These are phyloP conservation scores for Annulohypoxylon maeteangense DNA, from an alignment of 495 filamentous ascomycete genomes.

Conservation along the genomic window DNA sequence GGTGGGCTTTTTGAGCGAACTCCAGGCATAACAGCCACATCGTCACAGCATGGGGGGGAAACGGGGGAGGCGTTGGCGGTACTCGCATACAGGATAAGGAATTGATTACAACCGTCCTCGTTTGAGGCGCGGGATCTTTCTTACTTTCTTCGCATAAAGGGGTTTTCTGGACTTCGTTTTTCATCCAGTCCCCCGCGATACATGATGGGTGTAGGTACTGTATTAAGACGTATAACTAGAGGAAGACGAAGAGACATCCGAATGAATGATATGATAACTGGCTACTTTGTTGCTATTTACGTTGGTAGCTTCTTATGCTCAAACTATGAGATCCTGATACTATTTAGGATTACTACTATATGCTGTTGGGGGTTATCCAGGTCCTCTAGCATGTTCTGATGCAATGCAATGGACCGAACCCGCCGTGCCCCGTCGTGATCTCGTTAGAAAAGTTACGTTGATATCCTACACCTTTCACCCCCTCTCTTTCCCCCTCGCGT, in stretches of 20 bases:
- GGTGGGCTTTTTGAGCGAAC: neutral
- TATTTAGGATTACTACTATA: neutral
- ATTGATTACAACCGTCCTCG: neutral
- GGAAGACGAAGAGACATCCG: neutral
- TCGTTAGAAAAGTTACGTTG: conserved; percentile 10
- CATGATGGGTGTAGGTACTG: neutral
- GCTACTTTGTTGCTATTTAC: neutral
- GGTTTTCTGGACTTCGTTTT: neutral
- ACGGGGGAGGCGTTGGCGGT: conserved; percentile 21
- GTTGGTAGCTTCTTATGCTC: neutral
- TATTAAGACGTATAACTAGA: neutral
- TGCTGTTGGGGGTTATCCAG: neutral
- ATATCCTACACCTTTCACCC: conserved; percentile 23
- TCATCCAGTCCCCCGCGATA: neutral
- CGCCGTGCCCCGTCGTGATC: conserved; percentile 20
- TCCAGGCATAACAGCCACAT: conserved; percentile 6
- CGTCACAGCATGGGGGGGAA: conserved; percentile 17
- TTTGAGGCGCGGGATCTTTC: conserved; percentile 3
- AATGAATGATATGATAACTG: conserved; percentile 11
- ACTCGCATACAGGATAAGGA: conserved; percentile 26
- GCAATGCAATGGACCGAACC: neutral
- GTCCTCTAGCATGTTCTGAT: neutral
- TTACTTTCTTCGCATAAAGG: neutral
- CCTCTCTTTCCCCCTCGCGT: neutral
- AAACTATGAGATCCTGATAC: neutral